Base-by-base conservation (phyloP, 805 yeast species). In the Yamadazyma olivae region DNA sequence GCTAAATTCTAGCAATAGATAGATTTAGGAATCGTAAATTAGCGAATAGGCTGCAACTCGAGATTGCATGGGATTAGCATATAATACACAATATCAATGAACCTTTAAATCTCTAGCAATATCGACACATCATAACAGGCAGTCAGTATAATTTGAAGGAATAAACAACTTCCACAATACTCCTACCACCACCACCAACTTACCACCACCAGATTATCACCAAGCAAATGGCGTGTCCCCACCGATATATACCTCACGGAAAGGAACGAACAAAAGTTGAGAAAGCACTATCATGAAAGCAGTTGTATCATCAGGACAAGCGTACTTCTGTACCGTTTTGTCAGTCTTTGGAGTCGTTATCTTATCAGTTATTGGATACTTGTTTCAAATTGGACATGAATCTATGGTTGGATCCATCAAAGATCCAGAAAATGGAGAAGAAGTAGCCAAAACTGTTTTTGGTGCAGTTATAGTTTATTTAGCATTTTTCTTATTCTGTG, bases 311-410 rank as follows among this genome's bases (percentile, higher is more conserved):
- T 68, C 93, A 32, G 85, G 80, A 18, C 81, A 86, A 54, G 98
- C 99, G 17, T 91, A 95, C 86, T 88, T 86, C 61, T 91, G 99
- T 59, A 91, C 98, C 30, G 75, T 91, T 27, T 71, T 93, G 30
- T 89, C 97, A 33, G 89, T 93, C 12, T 91, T 91, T 59, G 99
- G 95, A 40, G 80, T 91, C 22, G 83, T 88, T 30, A 93, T 91
- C 39, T 75, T 91, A 32, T 74, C 95, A 8, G 84, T 86, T 38
- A 77, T 91, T 49, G 99, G 95, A 14, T 77, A 79, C 48, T 71
- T 91, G 45, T 91, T 93, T 69, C 71, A 83, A 49, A 68, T 67
- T 23, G 85, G 80, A 47, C 95, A 87, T 58, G 98, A 91, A 65
- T 74, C 95, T 15, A 82, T 91, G 84, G 81, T 89, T 67, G 99